Base-by-base conservation (phyloP, 1,139 yeast genomes). In the Dujonia santamariae region DNA sequence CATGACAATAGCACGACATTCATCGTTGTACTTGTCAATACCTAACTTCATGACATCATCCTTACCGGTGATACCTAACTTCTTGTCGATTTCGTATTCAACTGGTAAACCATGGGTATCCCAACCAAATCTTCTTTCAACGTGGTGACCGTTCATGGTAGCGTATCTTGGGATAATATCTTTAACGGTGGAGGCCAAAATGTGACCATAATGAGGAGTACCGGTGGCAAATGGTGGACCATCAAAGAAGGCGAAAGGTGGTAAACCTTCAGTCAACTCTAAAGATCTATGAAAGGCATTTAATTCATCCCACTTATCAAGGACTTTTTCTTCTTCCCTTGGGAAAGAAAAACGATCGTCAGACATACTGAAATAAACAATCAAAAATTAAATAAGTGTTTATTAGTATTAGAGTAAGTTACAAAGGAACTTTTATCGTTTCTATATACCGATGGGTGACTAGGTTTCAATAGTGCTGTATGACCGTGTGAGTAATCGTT, bases 161-260 rank as follows among this genome's bases (percentile, higher is more conserved):
- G 98, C 97, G 57, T 88, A 92, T 59, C 99, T 80, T 38, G 98
- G 98, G 40, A 92, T 90, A 47, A 92, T 86, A 67, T 92, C 99
- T 72, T 90, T 92, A 50, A 88, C 86, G 38, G 98, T 92, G 26
- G 97, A 90, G 3, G 97, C 94, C 60, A 94, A 72, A 54, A 92
- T 83, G 57, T 92, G 99, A 42, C 99, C 99, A 59, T 92, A 94
- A 59, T 92, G 99, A 31, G 99, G 99, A 26, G 97, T 86, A 56
- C 98, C 97, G 4, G 98, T 92, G 39, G 99, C 99, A 62, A 92
- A 92, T 47, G 99, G 99, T 9, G 99, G 99, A 22, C 99, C 99
- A 63, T 92, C 99, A 56, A 86, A 94, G 60, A 92, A 92, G 30
- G 97, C 79, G 61, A 90, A 92, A 38, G 82, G 84, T 26, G 95